Conservation (phyloP, 345 rosid genomes). For the Hypericum androsaemum region DNA sequence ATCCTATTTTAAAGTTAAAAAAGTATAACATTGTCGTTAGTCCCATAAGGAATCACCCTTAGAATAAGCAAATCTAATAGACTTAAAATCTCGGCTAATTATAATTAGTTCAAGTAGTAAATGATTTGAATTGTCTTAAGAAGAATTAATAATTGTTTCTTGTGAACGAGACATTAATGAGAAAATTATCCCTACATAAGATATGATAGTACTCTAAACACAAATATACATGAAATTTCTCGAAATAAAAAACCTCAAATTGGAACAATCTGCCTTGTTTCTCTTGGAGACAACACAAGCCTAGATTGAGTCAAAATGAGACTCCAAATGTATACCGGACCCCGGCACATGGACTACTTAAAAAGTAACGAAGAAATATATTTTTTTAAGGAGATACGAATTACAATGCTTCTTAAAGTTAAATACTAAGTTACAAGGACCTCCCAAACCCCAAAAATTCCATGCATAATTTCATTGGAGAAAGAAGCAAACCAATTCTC, state of each 20-base stretch:
- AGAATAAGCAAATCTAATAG: too few relatives aligned
- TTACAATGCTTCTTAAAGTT: constrained; percentile 14
- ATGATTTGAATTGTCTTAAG: too few relatives aligned
- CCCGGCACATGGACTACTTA: constrained; percentile 22
- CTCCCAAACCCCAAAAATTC: constrained; percentile 18
- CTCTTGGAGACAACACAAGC: constrained; percentile 36
- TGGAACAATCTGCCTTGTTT: constrained; percentile 23
- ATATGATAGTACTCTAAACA: too few relatives aligned
- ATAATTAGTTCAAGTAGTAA: too few relatives aligned
- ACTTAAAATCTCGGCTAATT: too few relatives aligned
- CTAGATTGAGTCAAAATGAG: constrained; percentile 56
- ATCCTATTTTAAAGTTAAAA: constrained; percentile 33
- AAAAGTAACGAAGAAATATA: constrained; percentile 29
- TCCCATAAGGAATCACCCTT: too few relatives aligned
- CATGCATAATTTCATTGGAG: constrained; percentile 11
- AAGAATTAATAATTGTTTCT: too few relatives aligned
- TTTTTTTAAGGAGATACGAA: constrained; percentile 21
- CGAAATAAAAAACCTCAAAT: constrained; percentile 3
- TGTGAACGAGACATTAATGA: too few relatives aligned
- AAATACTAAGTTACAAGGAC: neutral
- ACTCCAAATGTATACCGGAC: constrained; percentile 21
- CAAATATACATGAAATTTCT: constrained; percentile 8
- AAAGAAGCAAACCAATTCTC: constrained; percentile 4
- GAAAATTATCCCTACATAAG: too few relatives aligned
- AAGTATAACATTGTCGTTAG: neutral